Evolutionary conservation across 306 rosid genomes (phyloP).

Genomic region (Malus orientalis): DNA sequence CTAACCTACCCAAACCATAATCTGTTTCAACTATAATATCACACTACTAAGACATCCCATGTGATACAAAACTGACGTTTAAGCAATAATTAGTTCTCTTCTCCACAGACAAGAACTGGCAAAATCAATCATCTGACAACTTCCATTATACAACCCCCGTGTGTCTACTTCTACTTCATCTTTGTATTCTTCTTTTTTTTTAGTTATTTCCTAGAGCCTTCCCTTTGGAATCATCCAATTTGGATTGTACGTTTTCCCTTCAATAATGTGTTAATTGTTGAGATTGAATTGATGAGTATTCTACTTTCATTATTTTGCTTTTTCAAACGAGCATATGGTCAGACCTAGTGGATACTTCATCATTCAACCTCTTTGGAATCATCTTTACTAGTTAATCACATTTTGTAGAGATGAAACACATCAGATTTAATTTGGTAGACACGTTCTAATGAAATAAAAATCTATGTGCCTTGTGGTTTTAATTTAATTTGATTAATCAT

Average conservation of each 20-base stretch:
- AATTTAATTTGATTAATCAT: background rate
- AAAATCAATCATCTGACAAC: slow-evolving; percentile 12
- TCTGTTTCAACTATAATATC: background rate
- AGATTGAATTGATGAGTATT: background rate
- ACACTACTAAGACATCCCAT: slow-evolving; percentile 52
- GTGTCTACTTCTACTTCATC: background rate
- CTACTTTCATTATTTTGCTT: background rate
- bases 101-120: slow-evolving; percentile 22
- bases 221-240: slow-evolving; percentile 25
- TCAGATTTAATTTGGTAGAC: background rate
- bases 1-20: background rate
- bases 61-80: slow-evolving; percentile 36
- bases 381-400: background rate
- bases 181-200: slow-evolving; percentile 1
- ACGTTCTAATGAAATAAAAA: background rate
- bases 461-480: background rate
- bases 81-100: slow-evolving; percentile 26
- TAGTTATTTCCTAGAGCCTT: slow-evolving; percentile 44
- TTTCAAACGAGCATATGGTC: background rate
- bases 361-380: background rate
- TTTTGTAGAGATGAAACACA: background rate
- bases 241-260: background rate
- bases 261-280: background rate
- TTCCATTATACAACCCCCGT: background rate
- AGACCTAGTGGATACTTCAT: background rate